Conservation (phyloP, 768 basidiomycete species). For the Aureoboletus auriporus region DNA sequence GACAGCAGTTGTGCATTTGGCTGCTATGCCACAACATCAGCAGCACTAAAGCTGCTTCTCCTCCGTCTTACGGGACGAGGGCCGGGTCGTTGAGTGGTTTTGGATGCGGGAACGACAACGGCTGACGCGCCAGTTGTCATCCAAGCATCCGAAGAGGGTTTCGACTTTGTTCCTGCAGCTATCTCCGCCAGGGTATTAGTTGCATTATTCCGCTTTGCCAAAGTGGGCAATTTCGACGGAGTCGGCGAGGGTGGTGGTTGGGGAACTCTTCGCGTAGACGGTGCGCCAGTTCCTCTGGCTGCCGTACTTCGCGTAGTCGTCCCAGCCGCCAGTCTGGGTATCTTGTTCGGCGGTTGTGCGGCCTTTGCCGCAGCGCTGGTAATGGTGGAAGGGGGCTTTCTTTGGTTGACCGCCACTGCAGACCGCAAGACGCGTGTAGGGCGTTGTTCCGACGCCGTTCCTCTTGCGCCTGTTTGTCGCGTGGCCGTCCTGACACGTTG, state of each 20-base stretch:
- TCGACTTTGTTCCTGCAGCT: constrained; percentile 34
- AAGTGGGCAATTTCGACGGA: constrained; percentile 74
- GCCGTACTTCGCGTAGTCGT: constrained; percentile 47
- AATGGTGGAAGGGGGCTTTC: constrained; percentile 44
- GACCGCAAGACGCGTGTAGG: constrained; percentile 74
- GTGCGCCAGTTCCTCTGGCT: constrained; percentile 28
- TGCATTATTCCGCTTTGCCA: constrained; percentile 51
- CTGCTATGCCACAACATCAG: constrained; percentile 72
- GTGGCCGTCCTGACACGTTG: constrained; percentile 36
- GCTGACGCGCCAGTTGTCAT: constrained; percentile 67
- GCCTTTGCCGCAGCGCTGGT: constrained; percentile 35
- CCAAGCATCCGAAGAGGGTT: constrained; percentile 58
- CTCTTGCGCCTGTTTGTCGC: constrained; percentile 40
- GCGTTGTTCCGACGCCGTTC: constrained; percentile 66
- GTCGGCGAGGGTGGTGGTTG: constrained; percentile 59
- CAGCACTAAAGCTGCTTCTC: constrained; percentile 84
- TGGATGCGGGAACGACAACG: constrained; percentile 69
- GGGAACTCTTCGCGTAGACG: constrained; percentile 34
- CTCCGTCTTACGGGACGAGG: constrained; percentile 69
- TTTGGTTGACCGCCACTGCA: constrained; percentile 51
- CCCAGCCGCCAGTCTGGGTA: constrained; percentile 59
- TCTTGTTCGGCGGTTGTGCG: constrained; percentile 60
- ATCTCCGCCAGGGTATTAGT: constrained; percentile 50
- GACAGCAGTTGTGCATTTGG: constrained; percentile 2
- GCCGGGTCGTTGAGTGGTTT: constrained; percentile 64